phyloP scores from a whole-genome alignment of 2,329 filamentous ascomycete species.

The Calonectria honghensis region DNA sequence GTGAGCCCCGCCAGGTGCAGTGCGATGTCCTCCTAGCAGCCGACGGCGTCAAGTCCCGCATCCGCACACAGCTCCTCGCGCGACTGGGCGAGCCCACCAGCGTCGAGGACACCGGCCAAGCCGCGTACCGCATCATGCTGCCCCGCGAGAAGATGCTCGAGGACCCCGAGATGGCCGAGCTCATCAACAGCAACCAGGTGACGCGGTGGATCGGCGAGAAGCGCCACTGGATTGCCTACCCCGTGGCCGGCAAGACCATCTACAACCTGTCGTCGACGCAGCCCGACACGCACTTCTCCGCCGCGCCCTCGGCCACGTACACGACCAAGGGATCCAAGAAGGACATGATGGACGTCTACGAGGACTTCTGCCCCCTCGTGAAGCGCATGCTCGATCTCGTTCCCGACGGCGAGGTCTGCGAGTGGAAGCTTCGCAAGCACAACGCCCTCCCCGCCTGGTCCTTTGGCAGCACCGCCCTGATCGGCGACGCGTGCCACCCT shows the following conservation, averaged over 20 bases:
- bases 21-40: slow-evolving; percentile 72
- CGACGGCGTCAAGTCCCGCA: slow-evolving; percentile 74
- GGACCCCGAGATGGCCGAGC: slow-evolving; percentile 80
- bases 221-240: slow-evolving; percentile 86
- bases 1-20: slow-evolving; percentile 72
- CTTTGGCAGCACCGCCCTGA: slow-evolving; percentile 72
- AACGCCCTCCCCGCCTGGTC: slow-evolving; percentile 75
- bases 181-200: slow-evolving; percentile 80
- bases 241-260: slow-evolving; percentile 79
- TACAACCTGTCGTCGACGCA: slow-evolving; percentile 80
- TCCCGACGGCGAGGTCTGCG: slow-evolving; percentile 77
- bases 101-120: slow-evolving; percentile 82
- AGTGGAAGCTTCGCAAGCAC: slow-evolving; percentile 79
- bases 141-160: slow-evolving; percentile 78
- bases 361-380: slow-evolving; percentile 76
- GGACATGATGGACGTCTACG: slow-evolving; percentile 77
- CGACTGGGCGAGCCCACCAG: slow-evolving; percentile 70
- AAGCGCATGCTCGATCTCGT: slow-evolving; percentile 76
- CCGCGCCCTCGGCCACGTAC: slow-evolving; percentile 75
- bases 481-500: slow-evolving; percentile 80
- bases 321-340: slow-evolving; percentile 78
- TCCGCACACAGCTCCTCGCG: slow-evolving; percentile 72
- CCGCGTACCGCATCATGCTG: slow-evolving; percentile 87
- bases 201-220: slow-evolving; percentile 85
- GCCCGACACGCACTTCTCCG: slow-evolving; percentile 76